Evolutionary conservation across 257 asterid genomes (phyloP).

Genomic region (Solanum bulbocastanum): DNA sequence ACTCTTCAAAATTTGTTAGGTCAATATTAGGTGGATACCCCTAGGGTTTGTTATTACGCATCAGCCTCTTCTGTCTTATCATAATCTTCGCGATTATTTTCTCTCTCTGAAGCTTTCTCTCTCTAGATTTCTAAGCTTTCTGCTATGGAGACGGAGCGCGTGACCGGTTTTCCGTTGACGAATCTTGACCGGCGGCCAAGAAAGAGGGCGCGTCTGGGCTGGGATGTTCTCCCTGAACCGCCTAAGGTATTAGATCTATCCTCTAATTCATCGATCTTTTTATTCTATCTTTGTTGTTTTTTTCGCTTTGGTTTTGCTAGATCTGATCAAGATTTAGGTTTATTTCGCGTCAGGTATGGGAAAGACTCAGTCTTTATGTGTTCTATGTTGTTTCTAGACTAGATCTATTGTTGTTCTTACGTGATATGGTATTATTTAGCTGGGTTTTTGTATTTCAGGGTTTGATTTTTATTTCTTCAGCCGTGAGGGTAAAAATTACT

Average conservation of each 20-base stretch:
- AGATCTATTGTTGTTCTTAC: not conserved
- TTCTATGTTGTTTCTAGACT: not conserved
- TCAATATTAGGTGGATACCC: conserved; percentile 12
- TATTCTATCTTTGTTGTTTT: not conserved
- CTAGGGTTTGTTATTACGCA: not conserved
- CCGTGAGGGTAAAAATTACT: not conserved
- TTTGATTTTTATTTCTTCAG: not conserved
- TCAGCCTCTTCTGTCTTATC: not conserved
- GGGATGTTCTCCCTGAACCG: conserved; percentile 77
- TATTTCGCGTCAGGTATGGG: conserved; percentile 28
- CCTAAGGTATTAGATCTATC: conserved; percentile 49
- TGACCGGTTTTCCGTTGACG: conserved; percentile 53
- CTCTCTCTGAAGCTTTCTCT: conserved; percentile 7
- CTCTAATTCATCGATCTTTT: not conserved
- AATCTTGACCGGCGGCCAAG: conserved; percentile 71
- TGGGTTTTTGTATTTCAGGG: not conserved
- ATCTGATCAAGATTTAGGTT: conserved; percentile 27
- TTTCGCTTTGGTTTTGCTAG: conserved; percentile 25
- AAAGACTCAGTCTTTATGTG: not conserved
- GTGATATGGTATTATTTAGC: not conserved
- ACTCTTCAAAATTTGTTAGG: conserved; percentile 18
- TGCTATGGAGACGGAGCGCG: conserved; percentile 90
- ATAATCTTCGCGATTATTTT: not conserved
- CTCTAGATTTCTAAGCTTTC: conserved; percentile 8
- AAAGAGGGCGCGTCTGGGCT: conserved; percentile 77